Conservation (phyloP, 2,329 filamentous ascomycete genomes). For the Aspergillus eucalypticola region DNA sequence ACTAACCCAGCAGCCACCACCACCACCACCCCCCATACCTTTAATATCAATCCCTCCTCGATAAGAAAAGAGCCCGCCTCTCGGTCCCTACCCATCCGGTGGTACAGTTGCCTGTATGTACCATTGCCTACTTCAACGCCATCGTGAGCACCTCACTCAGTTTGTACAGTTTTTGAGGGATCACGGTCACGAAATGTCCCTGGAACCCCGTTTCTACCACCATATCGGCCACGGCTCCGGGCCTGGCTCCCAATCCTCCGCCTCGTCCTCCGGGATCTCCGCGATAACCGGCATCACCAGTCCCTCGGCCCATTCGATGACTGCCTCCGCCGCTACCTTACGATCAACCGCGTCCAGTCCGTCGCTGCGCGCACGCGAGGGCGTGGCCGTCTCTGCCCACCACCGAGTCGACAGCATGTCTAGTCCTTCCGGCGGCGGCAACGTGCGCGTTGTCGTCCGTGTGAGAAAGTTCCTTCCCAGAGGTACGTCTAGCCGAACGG, state of each 20-base stretch:
- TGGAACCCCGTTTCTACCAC: slow-evolving; percentile 44
- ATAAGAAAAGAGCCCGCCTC: background rate
- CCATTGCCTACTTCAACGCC: slow-evolving; percentile 39
- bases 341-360: slow-evolving; percentile 74
- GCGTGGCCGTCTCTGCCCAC: slow-evolving; percentile 55
- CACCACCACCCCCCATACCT: too few species aligned
- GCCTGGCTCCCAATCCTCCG: slow-evolving; percentile 38
- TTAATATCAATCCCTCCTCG: background rate
- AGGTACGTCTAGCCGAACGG: slow-evolving; percentile 54
- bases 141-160: slow-evolving; percentile 42
- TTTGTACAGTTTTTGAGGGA: slow-evolving; percentile 43
- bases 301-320: slow-evolving; percentile 38
- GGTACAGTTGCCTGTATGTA: slow-evolving; percentile 42
- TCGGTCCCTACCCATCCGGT: slow-evolving; percentile 16
- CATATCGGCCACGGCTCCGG: slow-evolving; percentile 31
- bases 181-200: slow-evolving; percentile 41
- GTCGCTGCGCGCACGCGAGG: slow-evolving; percentile 72
- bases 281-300: slow-evolving; percentile 38
- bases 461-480: slow-evolving; percentile 76
- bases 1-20: slow-evolving; percentile 5
- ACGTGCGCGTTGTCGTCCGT: slow-evolving; percentile 79
- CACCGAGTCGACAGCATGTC: slow-evolving; percentile 45
- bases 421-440: slow-evolving; percentile 67
- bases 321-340: slow-evolving; percentile 37
- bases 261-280: slow-evolving; percentile 35